Conservation (phyloP, 352 stramenopile genomes). For the Pythium coloratum region DNA sequence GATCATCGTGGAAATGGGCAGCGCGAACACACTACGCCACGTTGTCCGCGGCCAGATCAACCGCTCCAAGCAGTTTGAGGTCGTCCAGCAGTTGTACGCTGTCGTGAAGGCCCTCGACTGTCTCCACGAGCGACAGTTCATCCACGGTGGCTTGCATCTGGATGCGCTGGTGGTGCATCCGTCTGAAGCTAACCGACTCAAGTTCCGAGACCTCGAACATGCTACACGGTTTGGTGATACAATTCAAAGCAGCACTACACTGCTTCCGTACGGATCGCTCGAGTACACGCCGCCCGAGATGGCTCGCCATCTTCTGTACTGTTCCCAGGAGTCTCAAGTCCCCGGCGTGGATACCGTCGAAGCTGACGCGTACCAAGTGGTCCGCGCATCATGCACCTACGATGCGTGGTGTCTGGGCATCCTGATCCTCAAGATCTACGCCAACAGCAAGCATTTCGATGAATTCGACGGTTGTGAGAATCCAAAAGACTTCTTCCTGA, state of each 20-base stretch:
- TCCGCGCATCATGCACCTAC: conserved; percentile 35
- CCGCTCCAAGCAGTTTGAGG: conserved; percentile 26
- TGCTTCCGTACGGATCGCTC: conserved; percentile 16
- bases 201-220: conserved; percentile 55
- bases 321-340: conserved; percentile 8
- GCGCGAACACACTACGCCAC: conserved; percentile 40
- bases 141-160: conserved; percentile 54
- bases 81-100: conserved; percentile 38
- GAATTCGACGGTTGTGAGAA: conserved; percentile 44
- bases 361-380: conserved; percentile 21
- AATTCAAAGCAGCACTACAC: conserved; percentile 4
- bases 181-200: conserved; percentile 37
- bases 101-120: conserved; percentile 41
- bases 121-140: conserved; percentile 48
- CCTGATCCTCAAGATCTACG: conserved; percentile 59
- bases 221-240: conserved; percentile 34
- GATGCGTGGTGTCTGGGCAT: conserved; percentile 68
- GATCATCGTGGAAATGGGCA: conserved; percentile 45
- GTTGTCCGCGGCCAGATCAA: conserved; percentile 39
- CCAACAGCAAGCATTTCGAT: conserved; percentile 40
- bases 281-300: conserved; percentile 58
- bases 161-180: conserved; percentile 40
- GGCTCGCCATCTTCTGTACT: conserved; percentile 38
- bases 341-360: conserved; percentile 13
- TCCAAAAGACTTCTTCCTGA: conserved; percentile 36